Base-by-base conservation (phyloP, 2,329 filamentous ascomycete genomes). In the Ascochyta fabae region DNA sequence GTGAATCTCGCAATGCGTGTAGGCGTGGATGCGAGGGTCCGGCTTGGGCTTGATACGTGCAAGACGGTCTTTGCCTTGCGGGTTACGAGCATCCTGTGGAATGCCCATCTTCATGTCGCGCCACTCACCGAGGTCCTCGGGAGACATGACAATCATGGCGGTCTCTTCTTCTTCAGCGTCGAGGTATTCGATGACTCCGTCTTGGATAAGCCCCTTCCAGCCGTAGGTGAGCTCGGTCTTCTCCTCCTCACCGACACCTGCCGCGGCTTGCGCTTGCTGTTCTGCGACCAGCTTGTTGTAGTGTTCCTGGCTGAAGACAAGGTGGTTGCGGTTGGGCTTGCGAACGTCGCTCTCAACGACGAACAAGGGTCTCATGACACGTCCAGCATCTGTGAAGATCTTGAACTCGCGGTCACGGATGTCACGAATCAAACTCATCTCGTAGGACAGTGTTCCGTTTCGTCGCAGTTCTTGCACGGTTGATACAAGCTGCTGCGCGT, bases 91-190 rank as follows among this genome's bases (percentile, higher is more conserved):
- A 12, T 65, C 60, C 36, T 65, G 60, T n/a, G 67, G 64, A 16
- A 66, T 59, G 38, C 73, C 72, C 55, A 88, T 80, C 58, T 75
- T 75, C 58, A 80, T 70, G 22, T 72, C 69, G 46, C 73, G 75
- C 67, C 80, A 79, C 53, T 81, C 80, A 58, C 96, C 92, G 34
- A 99, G 81, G 71, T 98, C 95, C 74, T 98, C 94, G 0, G 95
- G 95, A 0, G 92, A 96, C 94, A 99, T 99, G 76, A 93, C 92
- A 71, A 99, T 99, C 95, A 99, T 99, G 35, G 95, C 89, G 0
- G 92, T 96, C 76, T 99, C 96, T 74, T 99, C 95, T 80, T 99
- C 96, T 73, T 99, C 96, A 0, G 95, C 95, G 75, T 99, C 95
- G 10, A 99, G 85, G 70, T 97, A 98, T 74, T 99, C 95, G 34